Evolutionary conservation across 371 early-diverging fungal species (phyloP).

Genomic region (Apophysomyces ossiformis): DNA sequence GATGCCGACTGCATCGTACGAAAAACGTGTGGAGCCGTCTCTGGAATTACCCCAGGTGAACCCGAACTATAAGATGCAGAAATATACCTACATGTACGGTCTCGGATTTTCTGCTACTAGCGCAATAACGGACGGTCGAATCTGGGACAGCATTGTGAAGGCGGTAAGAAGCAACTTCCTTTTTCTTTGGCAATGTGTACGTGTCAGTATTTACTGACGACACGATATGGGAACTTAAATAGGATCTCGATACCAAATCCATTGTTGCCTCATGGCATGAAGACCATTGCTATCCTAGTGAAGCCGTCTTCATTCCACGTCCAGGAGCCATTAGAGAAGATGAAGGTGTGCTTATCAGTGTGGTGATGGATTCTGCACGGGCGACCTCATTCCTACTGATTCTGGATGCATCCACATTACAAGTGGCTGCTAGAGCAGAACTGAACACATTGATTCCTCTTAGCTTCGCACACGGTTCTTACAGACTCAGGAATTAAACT

Average conservation of each 20-base stretch:
- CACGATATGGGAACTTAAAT: neutral
- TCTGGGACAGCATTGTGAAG: constrained; percentile 77
- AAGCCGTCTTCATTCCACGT: constrained; percentile 73
- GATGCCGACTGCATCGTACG: constrained; percentile 39
- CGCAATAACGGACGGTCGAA: constrained; percentile 42
- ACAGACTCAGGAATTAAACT: constrained; percentile 24
- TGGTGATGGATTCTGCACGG: constrained; percentile 72
- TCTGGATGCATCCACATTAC: constrained; percentile 69
- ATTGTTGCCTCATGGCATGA: constrained; percentile 55
- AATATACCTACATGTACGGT: constrained; percentile 74
- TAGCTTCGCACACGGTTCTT: constrained; percentile 63
- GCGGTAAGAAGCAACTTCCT: constrained; percentile 39
- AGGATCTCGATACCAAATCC: constrained; percentile 40
- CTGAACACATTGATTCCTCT: constrained; percentile 66
- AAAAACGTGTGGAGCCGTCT: constrained; percentile 23
- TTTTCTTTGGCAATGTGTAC: neutral
- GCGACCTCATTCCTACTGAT: constrained; percentile 72
- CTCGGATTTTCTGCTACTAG: constrained; percentile 55
- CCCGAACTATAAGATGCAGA: constrained; percentile 54
- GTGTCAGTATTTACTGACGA: neutral
- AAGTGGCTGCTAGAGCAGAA: constrained; percentile 66
- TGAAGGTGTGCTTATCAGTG: constrained; percentile 72
- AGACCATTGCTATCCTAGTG: constrained; percentile 74
- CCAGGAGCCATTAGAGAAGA: constrained; percentile 47
- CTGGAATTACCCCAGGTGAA: constrained; percentile 75